Conservation (phyloP, 2,329 filamentous ascomycete species). For the Arthroderma uncinatum region DNA sequence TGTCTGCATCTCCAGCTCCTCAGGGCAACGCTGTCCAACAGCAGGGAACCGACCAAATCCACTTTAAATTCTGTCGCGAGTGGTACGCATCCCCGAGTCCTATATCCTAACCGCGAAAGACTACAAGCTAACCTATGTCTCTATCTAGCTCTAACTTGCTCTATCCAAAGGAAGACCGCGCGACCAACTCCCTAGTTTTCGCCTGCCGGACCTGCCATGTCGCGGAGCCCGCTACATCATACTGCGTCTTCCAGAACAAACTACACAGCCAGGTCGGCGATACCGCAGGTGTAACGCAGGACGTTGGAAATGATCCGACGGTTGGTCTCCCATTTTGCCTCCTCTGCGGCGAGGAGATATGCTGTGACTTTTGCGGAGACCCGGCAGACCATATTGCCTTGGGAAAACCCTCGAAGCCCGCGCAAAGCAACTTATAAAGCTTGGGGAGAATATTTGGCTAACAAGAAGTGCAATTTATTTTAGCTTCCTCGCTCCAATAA, state of each 20-base stretch:
- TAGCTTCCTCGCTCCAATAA: slow-evolving; percentile 85
- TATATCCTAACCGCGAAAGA: background rate
- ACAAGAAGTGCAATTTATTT: slow-evolving; percentile 13
- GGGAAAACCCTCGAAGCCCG: background rate
- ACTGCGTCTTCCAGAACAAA: slow-evolving; percentile 91
- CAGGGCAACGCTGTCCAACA: slow-evolving; percentile 29
- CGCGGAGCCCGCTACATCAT: slow-evolving; percentile 71
- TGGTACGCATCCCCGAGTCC: slow-evolving; percentile 45
- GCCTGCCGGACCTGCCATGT: slow-evolving; percentile 93
- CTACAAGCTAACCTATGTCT: slow-evolving; percentile 17
- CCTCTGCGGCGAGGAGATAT: slow-evolving; percentile 38
- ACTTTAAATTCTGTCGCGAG: slow-evolving; percentile 96
- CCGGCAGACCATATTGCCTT: background rate
- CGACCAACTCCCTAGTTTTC: slow-evolving; percentile 76
- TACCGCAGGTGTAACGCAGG: slow-evolving; percentile 92
- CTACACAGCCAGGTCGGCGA: slow-evolving; percentile 85
- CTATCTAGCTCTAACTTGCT: slow-evolving; percentile 74
- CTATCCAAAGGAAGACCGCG: slow-evolving; percentile 88
- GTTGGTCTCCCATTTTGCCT: slow-evolving; percentile 62
- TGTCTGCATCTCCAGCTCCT: slow-evolving; percentile 36
- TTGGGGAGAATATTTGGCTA: slow-evolving; percentile 21
- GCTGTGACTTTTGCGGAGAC: background rate
- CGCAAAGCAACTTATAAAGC: background rate
- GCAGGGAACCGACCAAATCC: slow-evolving; percentile 58
- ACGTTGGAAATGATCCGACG: slow-evolving; percentile 95